phyloP scores from a whole-genome alignment of 805 yeast species.

The Yarrowia deformans region DNA sequence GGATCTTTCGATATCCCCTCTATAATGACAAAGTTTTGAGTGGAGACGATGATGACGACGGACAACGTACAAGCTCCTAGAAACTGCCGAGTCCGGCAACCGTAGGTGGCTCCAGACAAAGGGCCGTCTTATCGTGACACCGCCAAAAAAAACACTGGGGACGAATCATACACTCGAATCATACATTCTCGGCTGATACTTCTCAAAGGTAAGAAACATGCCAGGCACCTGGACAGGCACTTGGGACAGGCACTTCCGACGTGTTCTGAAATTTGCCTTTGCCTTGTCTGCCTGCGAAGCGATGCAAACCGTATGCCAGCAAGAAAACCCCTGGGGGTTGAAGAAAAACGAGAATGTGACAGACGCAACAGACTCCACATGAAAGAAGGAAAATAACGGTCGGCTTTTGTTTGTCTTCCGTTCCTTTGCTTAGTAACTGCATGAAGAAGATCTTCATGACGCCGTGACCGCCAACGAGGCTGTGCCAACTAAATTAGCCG shows the following conservation, averaged over 20 bases:
- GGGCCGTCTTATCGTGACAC: background rate
- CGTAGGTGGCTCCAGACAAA: background rate
- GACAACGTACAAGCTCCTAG: background rate
- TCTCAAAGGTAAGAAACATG: background rate
- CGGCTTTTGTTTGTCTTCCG: background rate
- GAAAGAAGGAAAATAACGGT: background rate
- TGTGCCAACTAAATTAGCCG: background rate
- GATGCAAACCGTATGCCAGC: slow-evolving; percentile 26
- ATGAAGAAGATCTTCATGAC: too few relatives aligned
- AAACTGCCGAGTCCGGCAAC: background rate
- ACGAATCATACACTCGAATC: too few relatives aligned
- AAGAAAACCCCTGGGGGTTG: background rate
- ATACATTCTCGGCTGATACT: background rate
- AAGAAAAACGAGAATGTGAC: background rate
- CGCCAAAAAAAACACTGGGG: too few relatives aligned
- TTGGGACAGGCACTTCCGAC: background rate
- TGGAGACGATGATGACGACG: slow-evolving; percentile 1
- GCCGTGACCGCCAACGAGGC: background rate
- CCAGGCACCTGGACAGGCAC: background rate
- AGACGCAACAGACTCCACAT: slow-evolving; percentile 20
- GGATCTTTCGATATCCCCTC: background rate
- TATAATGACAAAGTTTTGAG: background rate
- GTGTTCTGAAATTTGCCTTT: background rate
- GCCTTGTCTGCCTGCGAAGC: slow-evolving; percentile 17
- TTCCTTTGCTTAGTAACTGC: background rate